Evolutionary conservation across 2,329 filamentous ascomycete species (phyloP), one percentile per base, ranked within the genome.

Genomic region (Calcarisporium arbuscula): DNA sequence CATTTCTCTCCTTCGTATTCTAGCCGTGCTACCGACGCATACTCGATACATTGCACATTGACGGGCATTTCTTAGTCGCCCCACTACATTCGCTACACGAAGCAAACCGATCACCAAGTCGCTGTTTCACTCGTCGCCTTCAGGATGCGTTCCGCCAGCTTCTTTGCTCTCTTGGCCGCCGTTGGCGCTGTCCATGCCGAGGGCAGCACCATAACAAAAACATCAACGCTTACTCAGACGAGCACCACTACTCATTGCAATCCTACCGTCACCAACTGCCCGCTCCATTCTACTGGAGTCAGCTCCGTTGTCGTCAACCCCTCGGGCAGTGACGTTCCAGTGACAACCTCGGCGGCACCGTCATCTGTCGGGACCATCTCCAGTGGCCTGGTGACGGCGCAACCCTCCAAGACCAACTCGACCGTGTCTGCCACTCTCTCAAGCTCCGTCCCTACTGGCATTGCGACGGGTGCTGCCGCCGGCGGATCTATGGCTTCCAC

Each of bases 211-310:
- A 61, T 59, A 37, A 61, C 58, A 9, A 34, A 58, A 38, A 72
- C 68, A 36, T 61, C 62, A 12, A 72, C 68, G 37, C 56, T 56
- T 34, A 67, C 64, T 35, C 53, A 51, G 45, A 62, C 61, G 32
- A 38, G 65, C 43, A 72, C 67, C 50, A 57, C 72, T 50, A 72
- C 68, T 38, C 47, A 56, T 48, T 70, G 68, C 60, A 58, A 62
- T 51, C 60, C 65, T 28, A 56, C 54, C 9, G 54, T 60, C 42
- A 55, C 59, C 42, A 56, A 65, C 53, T 70, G 67, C 61, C 64
- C 66, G 35, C 49, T 52, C 40, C 52, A 47, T 44, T 51, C 42
- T 43, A 45, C 48, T 27, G 39, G 41, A 28, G 32, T 46, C 25
- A 41, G 44, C 38, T 52, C 56, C 36, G n/a, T n/a, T n/a, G n/a